These are phyloP conservation scores for Glaciozyma antarctica DNA, from an alignment of 768 basidiomycete genomes.

Conservation along the genomic window DNA sequence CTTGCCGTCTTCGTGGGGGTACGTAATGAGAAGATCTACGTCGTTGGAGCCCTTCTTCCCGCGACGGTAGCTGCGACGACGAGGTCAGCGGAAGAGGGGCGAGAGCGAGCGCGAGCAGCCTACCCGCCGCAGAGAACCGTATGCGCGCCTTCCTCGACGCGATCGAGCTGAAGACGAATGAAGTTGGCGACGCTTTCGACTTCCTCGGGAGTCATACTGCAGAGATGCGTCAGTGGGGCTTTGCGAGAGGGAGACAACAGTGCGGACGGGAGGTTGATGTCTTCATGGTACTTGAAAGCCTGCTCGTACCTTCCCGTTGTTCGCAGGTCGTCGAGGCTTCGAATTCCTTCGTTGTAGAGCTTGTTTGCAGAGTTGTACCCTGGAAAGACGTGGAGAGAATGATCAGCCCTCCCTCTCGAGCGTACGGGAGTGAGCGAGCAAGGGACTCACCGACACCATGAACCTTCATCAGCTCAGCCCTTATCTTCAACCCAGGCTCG, in stretches of 20 bases:
- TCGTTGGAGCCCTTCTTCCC: conserved; percentile 18
- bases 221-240: not conserved
- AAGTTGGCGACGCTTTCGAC: conserved; percentile 2
- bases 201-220: not conserved
- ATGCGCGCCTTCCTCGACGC: not conserved
- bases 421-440: not conserved
- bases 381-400: not conserved
- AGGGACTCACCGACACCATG: not conserved
- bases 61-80: conserved; percentile 6
- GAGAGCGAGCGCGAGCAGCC: too few relatives aligned
- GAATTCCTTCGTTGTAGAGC: not conserved
- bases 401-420: too few relatives aligned
- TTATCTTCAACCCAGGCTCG: not conserved
- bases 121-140: not conserved
- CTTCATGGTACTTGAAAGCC: not conserved
- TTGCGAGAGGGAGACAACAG: not conserved
- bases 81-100: not conserved
- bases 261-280: not conserved
- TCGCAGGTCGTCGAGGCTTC: not conserved
- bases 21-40: conserved; percentile 26
- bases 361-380: not conserved
- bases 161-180: not conserved
- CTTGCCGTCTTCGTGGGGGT: not conserved
- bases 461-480: not conserved
- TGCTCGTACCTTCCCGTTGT: not conserved